Base-by-base conservation (phyloP, 257 asterid species). In the Lycium barbarum region DNA sequence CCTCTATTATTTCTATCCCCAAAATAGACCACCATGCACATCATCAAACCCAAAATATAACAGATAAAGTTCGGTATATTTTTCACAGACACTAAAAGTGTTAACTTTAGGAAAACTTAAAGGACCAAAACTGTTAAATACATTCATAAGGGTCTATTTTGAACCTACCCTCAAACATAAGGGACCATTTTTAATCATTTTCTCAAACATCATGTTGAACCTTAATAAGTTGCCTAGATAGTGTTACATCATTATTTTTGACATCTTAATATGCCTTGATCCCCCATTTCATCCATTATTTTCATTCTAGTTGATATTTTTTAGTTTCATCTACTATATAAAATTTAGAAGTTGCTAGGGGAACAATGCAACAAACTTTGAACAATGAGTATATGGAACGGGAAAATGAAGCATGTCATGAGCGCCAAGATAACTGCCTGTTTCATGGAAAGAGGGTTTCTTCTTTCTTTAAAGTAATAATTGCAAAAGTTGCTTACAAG, bases 401-500 rank as follows among this genome's bases (percentile, higher is more conserved):
- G 3, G 9, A 53, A 3, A 33, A 2, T 40, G 33, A 68, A 11
- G 89, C 84, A 35, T 84, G 86, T 76, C 83, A 40, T 6, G 66
- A 63, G 43, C 84, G 90, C 55, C 7, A 11, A 45, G 6, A 66
- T 11, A 53, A 40, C 20, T 78, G 89, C 73, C 74, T 17, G 80
- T 13, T 86, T 59, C 90, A 88, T 70, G 38, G 62, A 47, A 84
- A 78, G 40, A 63, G 6, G 58, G 84, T 51, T 26, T n/a, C 54
- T 22, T 81, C 89, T 51, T 89, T 89, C 85, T 86, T 89, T 85
- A 89, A 87, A 83, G 8, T 87, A 62, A 70, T 89, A 84, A 40
- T 87, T 51, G 87, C n/a, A 0, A 40, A 7, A 76, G 84, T 18
- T 86, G 74, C 71, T 4, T 17, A 5, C 49, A 86, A 68, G 80